Evolutionary conservation across 2,329 filamentous ascomycete species (phyloP).

Genomic region (Botrytis tulipae): DNA sequence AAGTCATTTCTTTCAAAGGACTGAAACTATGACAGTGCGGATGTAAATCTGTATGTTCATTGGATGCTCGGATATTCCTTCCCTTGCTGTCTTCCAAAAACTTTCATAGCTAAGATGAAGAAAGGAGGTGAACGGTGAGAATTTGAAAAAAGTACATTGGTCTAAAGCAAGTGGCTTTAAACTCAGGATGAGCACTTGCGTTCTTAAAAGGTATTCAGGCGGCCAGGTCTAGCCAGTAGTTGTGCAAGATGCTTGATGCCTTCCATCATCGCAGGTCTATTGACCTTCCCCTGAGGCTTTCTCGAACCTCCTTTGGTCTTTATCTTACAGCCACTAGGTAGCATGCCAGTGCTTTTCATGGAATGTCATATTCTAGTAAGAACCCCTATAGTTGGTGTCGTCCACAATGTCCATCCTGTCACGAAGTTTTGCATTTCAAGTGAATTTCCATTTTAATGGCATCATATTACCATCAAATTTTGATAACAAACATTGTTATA

Average conservation of each 20-base stretch:
- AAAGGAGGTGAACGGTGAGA: neutral
- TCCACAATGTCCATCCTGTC: neutral
- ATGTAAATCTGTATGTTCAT: neutral
- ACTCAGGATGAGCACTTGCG: neutral
- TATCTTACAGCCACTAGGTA: neutral
- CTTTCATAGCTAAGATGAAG: neutral
- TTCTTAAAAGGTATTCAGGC: neutral
- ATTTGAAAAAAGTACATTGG: neutral
- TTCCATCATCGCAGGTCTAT: neutral
- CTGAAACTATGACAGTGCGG: neutral
- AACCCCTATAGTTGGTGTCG: neutral
- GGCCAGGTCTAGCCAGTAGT: neutral
- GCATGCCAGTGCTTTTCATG: neutral
- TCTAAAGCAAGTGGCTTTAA: neutral
- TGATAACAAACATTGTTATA: neutral
- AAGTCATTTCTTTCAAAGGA: neutral
- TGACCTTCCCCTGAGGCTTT: neutral
- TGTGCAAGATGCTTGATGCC: neutral
- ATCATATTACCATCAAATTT: neutral
- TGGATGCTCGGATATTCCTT: neutral
- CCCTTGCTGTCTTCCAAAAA: neutral
- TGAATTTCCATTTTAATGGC: neutral
- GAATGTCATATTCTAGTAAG: no score
- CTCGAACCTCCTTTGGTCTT: neutral
- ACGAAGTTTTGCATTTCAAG: neutral